Base-by-base conservation (phyloP, 805 yeast genomes). In the Kodamaea restingae region DNA sequence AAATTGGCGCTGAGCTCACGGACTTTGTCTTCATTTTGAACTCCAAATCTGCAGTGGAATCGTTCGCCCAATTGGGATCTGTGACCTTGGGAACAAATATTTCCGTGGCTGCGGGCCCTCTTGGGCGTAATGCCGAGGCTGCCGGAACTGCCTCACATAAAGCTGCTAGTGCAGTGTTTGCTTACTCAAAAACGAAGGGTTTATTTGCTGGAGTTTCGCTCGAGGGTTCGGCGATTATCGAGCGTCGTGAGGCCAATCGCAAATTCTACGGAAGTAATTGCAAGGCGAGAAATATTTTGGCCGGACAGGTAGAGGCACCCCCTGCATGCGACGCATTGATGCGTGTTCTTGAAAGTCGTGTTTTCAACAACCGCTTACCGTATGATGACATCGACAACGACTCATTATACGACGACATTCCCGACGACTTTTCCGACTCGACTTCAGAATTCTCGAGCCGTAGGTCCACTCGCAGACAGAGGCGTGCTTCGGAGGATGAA, bases 111-210 rank as follows among this genome's bases (percentile, higher is more conserved):
- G 98, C 97, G 1, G 98, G 98, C 31, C 98, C 98, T 1, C 67
- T 93, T 48, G 98, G 98, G 40, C 80, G 98, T 65, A 88, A 86
- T 52, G 98, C 97, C 3, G 98, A 91, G 64, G 97, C 95, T 35
- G 95, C 95, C 12, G 98, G 96, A 15, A 77, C 95, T 18, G 98
- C 97, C 1, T 87, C 96, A 3, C 63, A 88, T 41, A 83, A 82
- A 51, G 73, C 83, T 38, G 93, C 88, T 4, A 86, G 97, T 4
- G 95, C 98, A 5, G 82, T 91, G 12, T 91, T 91, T 58, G 70
- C 97, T 1, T 91, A 93, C 65, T 87, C 97, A 9, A 91, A 93
- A 63, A 88, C 96, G 3, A 91, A 93, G 61, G 98, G 98, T 47
- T 73, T 93, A 36, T 91, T 87, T 65, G 98, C 98, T 0, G 98